phyloP scores from a whole-genome alignment of 306 rosid genomes.

The Oxytropis ochrocephala region DNA sequence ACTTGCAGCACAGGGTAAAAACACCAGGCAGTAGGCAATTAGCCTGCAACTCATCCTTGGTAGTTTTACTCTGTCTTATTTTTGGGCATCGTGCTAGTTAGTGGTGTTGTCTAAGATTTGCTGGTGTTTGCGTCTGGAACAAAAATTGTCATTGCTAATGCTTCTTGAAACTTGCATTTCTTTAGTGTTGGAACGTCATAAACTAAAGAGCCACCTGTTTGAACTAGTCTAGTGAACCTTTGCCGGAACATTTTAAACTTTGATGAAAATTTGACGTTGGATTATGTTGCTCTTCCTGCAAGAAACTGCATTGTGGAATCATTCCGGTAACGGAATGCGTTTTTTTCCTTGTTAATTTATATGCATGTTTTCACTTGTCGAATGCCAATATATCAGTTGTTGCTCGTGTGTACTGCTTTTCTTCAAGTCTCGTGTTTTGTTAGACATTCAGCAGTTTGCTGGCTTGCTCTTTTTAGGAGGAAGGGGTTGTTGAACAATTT shows the following conservation, averaged over 20 bases:
- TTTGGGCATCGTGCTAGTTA: slow-evolving; percentile 28
- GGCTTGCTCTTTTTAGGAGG: no score
- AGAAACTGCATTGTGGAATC: background rate
- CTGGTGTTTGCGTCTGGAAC: slow-evolving; percentile 22
- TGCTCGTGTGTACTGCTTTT: background rate
- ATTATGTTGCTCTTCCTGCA: background rate
- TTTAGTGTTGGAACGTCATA: slow-evolving; percentile 17
- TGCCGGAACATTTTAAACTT: slow-evolving; percentile 7
- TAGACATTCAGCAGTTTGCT: no score
- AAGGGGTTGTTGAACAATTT: no score
- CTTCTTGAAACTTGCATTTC: slow-evolving; percentile 16
- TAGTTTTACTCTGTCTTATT: slow-evolving; percentile 11
- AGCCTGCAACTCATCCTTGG: slow-evolving; percentile 15
- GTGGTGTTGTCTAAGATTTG: slow-evolving; percentile 36
- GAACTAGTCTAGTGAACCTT: slow-evolving; percentile 21
- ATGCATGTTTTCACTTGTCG: background rate
- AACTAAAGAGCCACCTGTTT: slow-evolving; percentile 29
- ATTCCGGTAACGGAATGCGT: background rate
- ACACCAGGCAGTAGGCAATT: slow-evolving; percentile 30
- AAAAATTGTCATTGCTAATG: background rate
- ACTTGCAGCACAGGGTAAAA: slow-evolving; percentile 54
- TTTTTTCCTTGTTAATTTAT: background rate
- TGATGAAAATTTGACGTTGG: background rate
- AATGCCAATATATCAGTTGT: background rate
- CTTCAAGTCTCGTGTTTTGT: background rate